A percentile compares a stretch with the other conserved stretches of the same genome.
These are phyloP conservation scores for Mesotaenium endlicherianum DNA, from an alignment of 139 green algal species.

Conservation along the genomic window DNA sequence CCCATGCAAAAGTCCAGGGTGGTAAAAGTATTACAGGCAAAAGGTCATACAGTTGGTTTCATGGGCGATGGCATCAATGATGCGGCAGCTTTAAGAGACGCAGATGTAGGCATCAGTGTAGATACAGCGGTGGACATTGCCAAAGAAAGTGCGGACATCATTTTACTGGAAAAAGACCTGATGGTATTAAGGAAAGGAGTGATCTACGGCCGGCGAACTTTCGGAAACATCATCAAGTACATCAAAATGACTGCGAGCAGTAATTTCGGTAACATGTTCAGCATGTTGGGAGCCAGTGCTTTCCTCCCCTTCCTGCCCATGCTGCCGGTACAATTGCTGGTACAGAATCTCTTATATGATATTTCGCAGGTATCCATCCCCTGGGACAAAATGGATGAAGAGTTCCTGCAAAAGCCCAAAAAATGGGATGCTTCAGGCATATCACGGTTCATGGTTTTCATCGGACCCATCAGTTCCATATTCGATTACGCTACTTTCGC, in stretches of 20 bases:
- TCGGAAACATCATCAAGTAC: slow-evolving; percentile 53
- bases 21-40: slow-evolving; percentile 2
- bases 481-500: slow-evolving; percentile 50
- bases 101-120: slow-evolving; percentile 17
- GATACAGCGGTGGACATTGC: slow-evolving; percentile 48
- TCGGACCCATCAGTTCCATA: slow-evolving; percentile 48
- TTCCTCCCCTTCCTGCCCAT: slow-evolving; percentile 50
- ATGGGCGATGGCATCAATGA: slow-evolving; percentile 39
- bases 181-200: slow-evolving; percentile 30
- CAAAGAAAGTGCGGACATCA: slow-evolving; percentile 51
- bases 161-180: slow-evolving; percentile 54
- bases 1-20: slow-evolving; percentile 47
- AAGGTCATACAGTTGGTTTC: slow-evolving; percentile 41
- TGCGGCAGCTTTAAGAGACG: background rate
- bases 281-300: slow-evolving; percentile 29
- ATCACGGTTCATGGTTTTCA: slow-evolving; percentile 33
- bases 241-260: slow-evolving; percentile 44
- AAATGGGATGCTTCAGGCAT: background rate
- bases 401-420: slow-evolving; percentile 12
- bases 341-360: slow-evolving; percentile 53
- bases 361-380: slow-evolving; percentile 37
- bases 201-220: slow-evolving; percentile 16
- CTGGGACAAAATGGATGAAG: slow-evolving; percentile 38
- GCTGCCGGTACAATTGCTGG: slow-evolving; percentile 46
- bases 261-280: slow-evolving; percentile 51